phyloP scores from a whole-genome alignment of 2,329 filamentous ascomycete genomes.

The Sclerotinia nivalis region DNA sequence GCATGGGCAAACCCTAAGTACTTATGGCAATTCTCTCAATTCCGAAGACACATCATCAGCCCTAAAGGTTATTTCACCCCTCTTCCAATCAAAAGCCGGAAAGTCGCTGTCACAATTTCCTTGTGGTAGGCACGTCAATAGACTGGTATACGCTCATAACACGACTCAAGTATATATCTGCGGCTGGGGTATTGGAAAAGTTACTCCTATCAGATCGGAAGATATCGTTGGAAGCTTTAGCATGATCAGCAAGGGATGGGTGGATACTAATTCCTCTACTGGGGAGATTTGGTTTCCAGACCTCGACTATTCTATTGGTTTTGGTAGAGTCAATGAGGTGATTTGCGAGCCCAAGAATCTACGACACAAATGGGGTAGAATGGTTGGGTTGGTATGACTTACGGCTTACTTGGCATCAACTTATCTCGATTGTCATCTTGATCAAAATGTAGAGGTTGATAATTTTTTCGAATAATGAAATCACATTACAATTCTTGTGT shows the following conservation, averaged over 20 bases:
- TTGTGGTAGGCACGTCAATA: background rate
- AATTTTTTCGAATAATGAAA: no score
- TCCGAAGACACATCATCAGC: background rate
- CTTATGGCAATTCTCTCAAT: background rate
- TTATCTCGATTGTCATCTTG: no score
- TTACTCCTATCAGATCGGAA: background rate
- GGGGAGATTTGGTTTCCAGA: background rate
- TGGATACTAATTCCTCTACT: no score
- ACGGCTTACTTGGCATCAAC: no score
- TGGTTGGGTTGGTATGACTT: background rate
- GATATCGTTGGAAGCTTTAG: background rate
- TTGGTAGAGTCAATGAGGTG: background rate
- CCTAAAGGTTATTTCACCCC: background rate
- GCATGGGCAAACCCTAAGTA: no score
- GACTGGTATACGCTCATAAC: background rate
- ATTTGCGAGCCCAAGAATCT: background rate
- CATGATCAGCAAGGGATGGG: no score
- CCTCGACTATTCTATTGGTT: background rate
- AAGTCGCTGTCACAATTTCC: background rate
- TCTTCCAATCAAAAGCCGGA: background rate
- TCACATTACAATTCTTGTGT: no score
- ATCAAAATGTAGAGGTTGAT: no score
- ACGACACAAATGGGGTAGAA: background rate
- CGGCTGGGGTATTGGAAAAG: background rate
- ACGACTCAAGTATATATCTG: background rate